phyloP scores from a whole-genome alignment of 352 stramenopile genomes.

The Phytophthora crassamura region DNA sequence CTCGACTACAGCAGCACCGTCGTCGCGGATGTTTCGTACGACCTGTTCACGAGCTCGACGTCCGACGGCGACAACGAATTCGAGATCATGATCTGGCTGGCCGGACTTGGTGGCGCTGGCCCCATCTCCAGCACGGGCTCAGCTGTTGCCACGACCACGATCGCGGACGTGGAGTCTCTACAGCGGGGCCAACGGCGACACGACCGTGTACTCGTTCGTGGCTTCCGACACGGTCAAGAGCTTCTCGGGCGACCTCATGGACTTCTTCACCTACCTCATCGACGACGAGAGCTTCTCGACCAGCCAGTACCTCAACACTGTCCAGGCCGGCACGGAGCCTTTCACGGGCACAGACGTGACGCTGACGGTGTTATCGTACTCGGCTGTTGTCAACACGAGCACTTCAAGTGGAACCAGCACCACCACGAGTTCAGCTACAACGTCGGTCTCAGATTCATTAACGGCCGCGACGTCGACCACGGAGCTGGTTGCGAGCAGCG shows the following conservation, averaged over 20 bases:
- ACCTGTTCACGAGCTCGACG: constrained; percentile 46
- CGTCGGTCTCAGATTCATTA: constrained; percentile 11
- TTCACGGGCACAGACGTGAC: constrained; percentile 40
- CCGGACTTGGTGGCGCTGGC: constrained; percentile 36
- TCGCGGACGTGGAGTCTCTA: constrained; percentile 36
- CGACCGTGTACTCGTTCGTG: constrained; percentile 49
- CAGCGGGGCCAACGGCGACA: constrained; percentile 36
- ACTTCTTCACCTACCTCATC: constrained; percentile 42
- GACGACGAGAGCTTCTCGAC: constrained; percentile 30
- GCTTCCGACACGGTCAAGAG: constrained; percentile 27
- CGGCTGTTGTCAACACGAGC: constrained; percentile 27
- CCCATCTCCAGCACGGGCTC: constrained; percentile 45
- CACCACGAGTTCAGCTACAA: constrained; percentile 1
- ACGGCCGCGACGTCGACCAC: constrained; percentile 14
- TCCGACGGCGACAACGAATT: constrained; percentile 35
- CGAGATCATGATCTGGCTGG: constrained; percentile 60
- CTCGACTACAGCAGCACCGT: constrained; percentile 37
- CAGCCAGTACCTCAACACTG: constrained; percentile 41
- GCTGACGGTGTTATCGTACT: constrained; percentile 38
- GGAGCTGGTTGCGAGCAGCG: constrained; percentile 20
- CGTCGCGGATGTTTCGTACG: constrained; percentile 48
- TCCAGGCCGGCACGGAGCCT: constrained; percentile 41
- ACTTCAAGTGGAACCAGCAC: constrained; percentile 21
- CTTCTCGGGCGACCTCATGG: constrained; percentile 40
- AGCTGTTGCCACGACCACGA: constrained; percentile 29